Conservation (phyloP, 768 basidiomycete genomes). For the Sarcomyxa edulis region DNA sequence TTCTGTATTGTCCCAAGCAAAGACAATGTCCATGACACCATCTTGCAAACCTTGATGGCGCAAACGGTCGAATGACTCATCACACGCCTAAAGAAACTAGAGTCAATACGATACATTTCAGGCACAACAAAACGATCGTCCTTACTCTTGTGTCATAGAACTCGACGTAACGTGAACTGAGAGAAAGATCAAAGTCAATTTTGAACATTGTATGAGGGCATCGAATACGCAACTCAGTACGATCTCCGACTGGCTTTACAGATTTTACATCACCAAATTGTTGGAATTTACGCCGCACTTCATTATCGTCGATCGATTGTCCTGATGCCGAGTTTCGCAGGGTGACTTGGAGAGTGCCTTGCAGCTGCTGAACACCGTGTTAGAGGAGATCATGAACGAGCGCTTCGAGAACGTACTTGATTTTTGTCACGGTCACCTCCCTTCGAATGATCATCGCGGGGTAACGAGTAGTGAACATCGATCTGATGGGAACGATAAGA, state of each 20-base stretch:
- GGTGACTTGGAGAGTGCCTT: conserved; percentile 82
- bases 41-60: conserved; percentile 77
- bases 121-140: not conserved
- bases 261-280: conserved; percentile 89
- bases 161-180: conserved; percentile 87
- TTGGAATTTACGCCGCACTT: conserved; percentile 82
- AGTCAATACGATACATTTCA: not conserved
- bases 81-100: conserved; percentile 49
- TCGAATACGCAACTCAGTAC: conserved; percentile 45
- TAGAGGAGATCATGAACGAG: not conserved
- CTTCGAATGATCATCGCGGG: conserved; percentile 75
- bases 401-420: conserved; percentile 49
- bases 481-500: conserved; percentile 54
- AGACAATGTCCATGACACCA: conserved; percentile 83
- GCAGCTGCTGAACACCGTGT: conserved; percentile 46
- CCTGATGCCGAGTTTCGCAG: conserved; percentile 65
- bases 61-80: conserved; percentile 74
- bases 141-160: conserved; percentile 85
- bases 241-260: conserved; percentile 60
- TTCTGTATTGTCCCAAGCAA: conserved; percentile 77
- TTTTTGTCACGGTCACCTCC: conserved; percentile 74
- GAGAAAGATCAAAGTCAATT: conserved; percentile 4
- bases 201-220: not conserved
- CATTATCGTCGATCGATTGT: conserved; percentile 74
- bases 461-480: conserved; percentile 97